phyloP scores from a whole-genome alignment of 768 basidiomycete species.

The Hygrophoropsis aurantiaca region DNA sequence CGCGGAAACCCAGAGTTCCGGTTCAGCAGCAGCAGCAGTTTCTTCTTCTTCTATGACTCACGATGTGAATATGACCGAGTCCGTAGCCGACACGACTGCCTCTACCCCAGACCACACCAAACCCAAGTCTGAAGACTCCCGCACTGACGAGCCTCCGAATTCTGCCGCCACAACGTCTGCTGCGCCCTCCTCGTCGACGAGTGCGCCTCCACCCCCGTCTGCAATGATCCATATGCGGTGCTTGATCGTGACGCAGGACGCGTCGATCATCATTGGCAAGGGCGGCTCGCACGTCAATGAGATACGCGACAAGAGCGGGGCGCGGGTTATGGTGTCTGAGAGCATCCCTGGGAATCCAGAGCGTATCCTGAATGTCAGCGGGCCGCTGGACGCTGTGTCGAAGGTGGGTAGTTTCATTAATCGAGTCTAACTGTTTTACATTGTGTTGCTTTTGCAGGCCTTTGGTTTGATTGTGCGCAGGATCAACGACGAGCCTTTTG shows the following conservation, averaged over 20 bases:
- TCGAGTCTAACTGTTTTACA: no score
- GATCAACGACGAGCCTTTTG: constrained; percentile 99
- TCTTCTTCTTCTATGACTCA: constrained; percentile 38
- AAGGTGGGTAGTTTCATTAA: no score
- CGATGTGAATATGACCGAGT: constrained; percentile 64
- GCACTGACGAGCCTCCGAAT: constrained; percentile 36
- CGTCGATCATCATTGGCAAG: constrained; percentile 98
- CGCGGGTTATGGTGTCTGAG: constrained; percentile 95
- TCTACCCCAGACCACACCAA: constrained; percentile 59
- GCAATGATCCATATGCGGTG: constrained; percentile 96
- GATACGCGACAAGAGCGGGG: constrained; percentile 96
- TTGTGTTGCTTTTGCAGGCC: constrained; percentile 55
- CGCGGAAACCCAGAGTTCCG: constrained; percentile 44
- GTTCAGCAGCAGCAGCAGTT: constrained; percentile 33
- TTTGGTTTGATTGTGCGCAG: constrained; percentile 98
- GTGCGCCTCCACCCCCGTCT: constrained; percentile 55
- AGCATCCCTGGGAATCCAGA: constrained; percentile 99
- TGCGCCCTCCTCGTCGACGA: constrained; percentile 47
- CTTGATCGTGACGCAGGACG: constrained; percentile 98
- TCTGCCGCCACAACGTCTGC: constrained; percentile 49
- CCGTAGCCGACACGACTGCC: constrained; percentile 45
- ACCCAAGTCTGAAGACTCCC: constrained; percentile 41
- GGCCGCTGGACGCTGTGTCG: constrained; percentile 95
- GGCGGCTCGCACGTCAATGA: constrained; percentile 96
- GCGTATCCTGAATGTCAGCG: constrained; percentile 94